Evolutionary conservation across 73 alveolate species (phyloP).

Genomic region (Paramecium sonneborni): DNA sequence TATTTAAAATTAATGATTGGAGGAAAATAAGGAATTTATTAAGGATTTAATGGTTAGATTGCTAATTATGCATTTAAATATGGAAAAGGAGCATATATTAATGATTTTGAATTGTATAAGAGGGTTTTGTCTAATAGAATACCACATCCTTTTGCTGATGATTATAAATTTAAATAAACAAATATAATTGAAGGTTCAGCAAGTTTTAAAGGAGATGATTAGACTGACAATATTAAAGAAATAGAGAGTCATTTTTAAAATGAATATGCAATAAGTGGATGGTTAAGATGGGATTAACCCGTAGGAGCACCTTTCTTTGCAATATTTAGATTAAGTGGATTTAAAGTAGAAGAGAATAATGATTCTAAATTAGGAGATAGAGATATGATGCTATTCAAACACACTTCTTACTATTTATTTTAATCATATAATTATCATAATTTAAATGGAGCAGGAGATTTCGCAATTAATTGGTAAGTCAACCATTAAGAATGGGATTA

Average conservation of each 20-base stretch:
- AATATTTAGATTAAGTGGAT: background rate
- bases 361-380: background rate
- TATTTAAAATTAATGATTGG: constrained; percentile 4
- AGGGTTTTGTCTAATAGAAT: background rate
- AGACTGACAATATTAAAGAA: background rate
- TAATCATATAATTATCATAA: background rate
- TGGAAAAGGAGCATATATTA: background rate
- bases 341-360: background rate
- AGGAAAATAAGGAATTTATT: background rate
- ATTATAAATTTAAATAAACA: background rate
- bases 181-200: background rate
- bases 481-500: background rate
- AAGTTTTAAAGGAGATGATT: background rate
- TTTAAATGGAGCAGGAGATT: constrained; percentile 34
- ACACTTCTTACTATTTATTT: background rate
- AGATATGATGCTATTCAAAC: background rate
- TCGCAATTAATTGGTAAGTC: background rate
- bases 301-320: background rate
- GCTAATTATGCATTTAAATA: constrained; percentile 24
- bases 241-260: background rate
- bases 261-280: constrained; percentile 29
- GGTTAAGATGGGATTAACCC: constrained; percentile 45
- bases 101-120: background rate
- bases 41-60: constrained; percentile 44
- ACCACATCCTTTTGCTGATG: background rate